Conservation (phyloP, 257 asterid species). For the Mitragyna speciosa region DNA sequence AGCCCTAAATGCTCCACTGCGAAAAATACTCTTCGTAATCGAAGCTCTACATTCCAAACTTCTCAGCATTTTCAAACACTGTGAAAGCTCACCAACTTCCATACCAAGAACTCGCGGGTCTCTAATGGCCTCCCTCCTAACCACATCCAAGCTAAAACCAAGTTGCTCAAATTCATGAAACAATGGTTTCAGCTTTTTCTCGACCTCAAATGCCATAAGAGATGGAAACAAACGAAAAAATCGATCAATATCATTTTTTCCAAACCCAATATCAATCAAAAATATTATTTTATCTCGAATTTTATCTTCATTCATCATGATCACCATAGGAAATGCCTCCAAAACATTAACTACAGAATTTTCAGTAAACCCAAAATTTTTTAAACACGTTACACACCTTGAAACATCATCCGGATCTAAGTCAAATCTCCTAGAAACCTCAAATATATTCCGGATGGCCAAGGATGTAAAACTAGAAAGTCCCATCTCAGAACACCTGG, state of each 20-base stretch:
- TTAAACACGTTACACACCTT: slow-evolving; percentile 42
- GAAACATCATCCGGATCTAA: slow-evolving; percentile 45
- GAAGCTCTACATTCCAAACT: slow-evolving; percentile 64
- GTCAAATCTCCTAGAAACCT: slow-evolving; percentile 44
- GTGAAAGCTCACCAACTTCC: slow-evolving; percentile 78
- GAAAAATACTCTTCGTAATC: slow-evolving; percentile 50
- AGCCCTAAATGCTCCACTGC: slow-evolving; percentile 58
- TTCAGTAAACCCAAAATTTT: slow-evolving; percentile 49
- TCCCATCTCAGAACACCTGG: slow-evolving; percentile 33
- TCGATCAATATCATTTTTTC: slow-evolving; percentile 42
- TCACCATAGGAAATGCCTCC: slow-evolving; percentile 56
- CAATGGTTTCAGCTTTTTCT: slow-evolving; percentile 52
- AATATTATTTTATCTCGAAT: slow-evolving; percentile 41
- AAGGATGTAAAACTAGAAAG: slow-evolving; percentile 28
- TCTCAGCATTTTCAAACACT: slow-evolving; percentile 62
- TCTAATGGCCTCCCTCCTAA: slow-evolving; percentile 53
- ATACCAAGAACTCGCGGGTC: slow-evolving; percentile 66
- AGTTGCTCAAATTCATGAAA: slow-evolving; percentile 61
- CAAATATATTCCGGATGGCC: slow-evolving; percentile 46
- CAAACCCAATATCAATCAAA: slow-evolving; percentile 52
- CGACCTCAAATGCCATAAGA: slow-evolving; percentile 47
- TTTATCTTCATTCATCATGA: slow-evolving; percentile 40
- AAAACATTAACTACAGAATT: slow-evolving; percentile 47
- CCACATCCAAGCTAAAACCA: slow-evolving; percentile 53
- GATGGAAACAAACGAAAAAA: slow-evolving; percentile 48